These are phyloP conservation scores for Microthlaspi erraticum DNA, from an alignment of 345 rosid genomes.

Conservation along the genomic window DNA sequence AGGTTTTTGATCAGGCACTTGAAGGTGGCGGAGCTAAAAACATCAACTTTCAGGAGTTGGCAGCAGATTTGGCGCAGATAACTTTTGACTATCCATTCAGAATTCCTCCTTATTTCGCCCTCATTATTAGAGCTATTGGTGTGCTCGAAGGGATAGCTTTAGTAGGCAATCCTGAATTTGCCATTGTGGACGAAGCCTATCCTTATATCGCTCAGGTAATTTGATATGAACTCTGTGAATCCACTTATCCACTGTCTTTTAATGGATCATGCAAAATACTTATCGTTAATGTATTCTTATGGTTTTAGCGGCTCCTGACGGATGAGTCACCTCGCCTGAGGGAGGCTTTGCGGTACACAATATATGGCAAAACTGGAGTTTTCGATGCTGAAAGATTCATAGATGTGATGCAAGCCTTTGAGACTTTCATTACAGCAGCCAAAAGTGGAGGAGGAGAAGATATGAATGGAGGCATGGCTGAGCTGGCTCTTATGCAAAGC, in stretches of 20 bases:
- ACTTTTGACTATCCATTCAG: constrained; percentile 97
- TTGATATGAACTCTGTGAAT: constrained; percentile 16
- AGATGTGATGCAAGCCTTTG: constrained; percentile 98
- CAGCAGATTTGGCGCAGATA: constrained; percentile 94
- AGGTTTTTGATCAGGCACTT: constrained; percentile 98
- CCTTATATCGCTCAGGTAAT: constrained; percentile 96
- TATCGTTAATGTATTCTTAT: constrained; percentile 23
- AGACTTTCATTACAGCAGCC: constrained; percentile 89
- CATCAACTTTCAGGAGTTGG: constrained; percentile 92
- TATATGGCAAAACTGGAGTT: constrained; percentile 88
- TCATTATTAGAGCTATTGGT: constrained; percentile 94
- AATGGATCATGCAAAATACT: constrained; percentile 11
- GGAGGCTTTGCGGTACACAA: constrained; percentile 87
- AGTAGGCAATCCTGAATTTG: constrained; percentile 95
- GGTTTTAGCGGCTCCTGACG: constrained; percentile 79
- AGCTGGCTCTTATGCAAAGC: constrained; percentile 68
- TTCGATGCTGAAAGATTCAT: constrained; percentile 98
- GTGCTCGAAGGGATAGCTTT: constrained; percentile 96
- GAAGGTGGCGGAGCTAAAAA: constrained; percentile 99
- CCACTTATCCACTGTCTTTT: not conserved
- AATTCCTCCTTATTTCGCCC: constrained; percentile 97
- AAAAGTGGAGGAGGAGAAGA: constrained; percentile 97
- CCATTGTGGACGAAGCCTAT: constrained; percentile 95
- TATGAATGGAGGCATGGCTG: constrained; percentile 93
- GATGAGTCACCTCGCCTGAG: constrained; percentile 90